These are phyloP conservation scores for Eleusine coracana DNA, from an alignment of 176 grass and related monocot genomes.

Conservation along the genomic window DNA sequence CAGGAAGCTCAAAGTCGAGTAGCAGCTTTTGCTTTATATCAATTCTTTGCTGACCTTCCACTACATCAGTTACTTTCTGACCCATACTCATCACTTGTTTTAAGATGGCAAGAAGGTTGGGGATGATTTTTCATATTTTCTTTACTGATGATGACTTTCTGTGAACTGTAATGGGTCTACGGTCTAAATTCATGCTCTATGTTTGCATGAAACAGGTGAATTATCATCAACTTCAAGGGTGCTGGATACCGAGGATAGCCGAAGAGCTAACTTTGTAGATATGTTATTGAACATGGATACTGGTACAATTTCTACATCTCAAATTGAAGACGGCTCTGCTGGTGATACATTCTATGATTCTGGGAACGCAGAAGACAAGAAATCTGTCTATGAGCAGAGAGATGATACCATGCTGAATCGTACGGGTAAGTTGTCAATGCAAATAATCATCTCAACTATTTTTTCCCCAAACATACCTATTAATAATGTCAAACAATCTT, in stretches of 20 bases:
- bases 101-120: slow-evolving; percentile 86
- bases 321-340: slow-evolving; percentile 39
- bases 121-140: slow-evolving; percentile 36
- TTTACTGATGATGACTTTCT: slow-evolving; percentile 18
- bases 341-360: slow-evolving; percentile 33
- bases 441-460: slow-evolving; percentile 15
- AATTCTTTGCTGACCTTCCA: slow-evolving; percentile 89
- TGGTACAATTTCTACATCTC: slow-evolving; percentile 32
- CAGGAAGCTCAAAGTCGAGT: slow-evolving; percentile 92
- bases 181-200: not conserved
- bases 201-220: slow-evolving; percentile 57
- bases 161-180: slow-evolving; percentile 11
- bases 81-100: slow-evolving; percentile 85
- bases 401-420: slow-evolving; percentile 32
- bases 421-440: slow-evolving; percentile 43
- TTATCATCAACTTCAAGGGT: slow-evolving; percentile 56
- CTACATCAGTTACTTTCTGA: slow-evolving; percentile 77
- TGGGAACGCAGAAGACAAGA: not conserved
- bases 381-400: slow-evolving; percentile 38
- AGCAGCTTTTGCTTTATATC: slow-evolving; percentile 82
- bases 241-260: slow-evolving; percentile 65
- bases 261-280: slow-evolving; percentile 82
- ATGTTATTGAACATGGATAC: slow-evolving; percentile 63
- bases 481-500: slow-evolving; percentile 12
- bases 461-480: slow-evolving; percentile 20